Percentiles rank a stretch among this genome's conserved stretches.
Conservation (phyloP, 108 stramenopile genomes). For the Cyclotella cryptica region DNA sequence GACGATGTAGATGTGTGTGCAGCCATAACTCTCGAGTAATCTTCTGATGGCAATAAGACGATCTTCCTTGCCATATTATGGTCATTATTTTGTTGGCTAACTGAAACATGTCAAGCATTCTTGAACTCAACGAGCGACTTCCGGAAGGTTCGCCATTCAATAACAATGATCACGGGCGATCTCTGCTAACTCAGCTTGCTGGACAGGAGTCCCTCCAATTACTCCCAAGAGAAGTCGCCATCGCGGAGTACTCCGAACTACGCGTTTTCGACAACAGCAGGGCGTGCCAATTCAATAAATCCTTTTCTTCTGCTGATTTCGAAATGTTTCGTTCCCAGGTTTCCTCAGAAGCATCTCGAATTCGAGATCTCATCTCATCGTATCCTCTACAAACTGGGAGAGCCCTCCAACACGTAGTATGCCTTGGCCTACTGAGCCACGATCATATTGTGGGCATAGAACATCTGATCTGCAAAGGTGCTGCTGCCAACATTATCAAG, state of each 20-base stretch:
- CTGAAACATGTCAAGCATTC: too few species aligned
- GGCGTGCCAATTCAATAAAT: not conserved
- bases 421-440: not conserved
- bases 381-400: not conserved
- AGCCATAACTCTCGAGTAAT: too few species aligned
- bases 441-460: not conserved
- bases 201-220: too few species aligned
- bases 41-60: too few species aligned
- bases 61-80: too few species aligned
- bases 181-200: too few species aligned
- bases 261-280: not conserved
- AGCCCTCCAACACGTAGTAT: not conserved
- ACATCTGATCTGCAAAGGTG: not conserved
- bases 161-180: too few species aligned
- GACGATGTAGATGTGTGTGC: too few species aligned
- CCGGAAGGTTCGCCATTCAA: too few species aligned
- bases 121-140: too few species aligned
- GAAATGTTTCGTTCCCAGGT: not conserved
- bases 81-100: too few species aligned
- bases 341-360: not conserved
- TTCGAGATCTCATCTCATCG: not conserved
- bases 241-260: not conserved
- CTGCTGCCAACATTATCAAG: not conserved
- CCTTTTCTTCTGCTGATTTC: not conserved
- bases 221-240: not conserved